Conservation (phyloP, 2,329 filamentous ascomycete species). For the Hirsutella thompsonii region DNA sequence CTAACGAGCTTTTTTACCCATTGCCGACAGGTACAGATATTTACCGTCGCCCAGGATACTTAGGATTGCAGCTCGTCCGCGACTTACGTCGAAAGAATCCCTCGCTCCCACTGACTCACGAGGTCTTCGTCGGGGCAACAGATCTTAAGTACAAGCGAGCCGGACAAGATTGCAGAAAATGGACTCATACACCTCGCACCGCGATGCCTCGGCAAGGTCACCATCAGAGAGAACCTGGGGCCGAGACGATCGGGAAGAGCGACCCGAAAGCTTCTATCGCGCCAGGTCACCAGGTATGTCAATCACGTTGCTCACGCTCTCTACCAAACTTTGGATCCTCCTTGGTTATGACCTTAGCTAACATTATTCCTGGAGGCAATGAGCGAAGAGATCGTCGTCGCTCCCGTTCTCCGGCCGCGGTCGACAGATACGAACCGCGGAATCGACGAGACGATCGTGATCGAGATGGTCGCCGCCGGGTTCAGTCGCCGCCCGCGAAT, state of each 20-base stretch:
- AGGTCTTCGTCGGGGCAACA: not conserved
- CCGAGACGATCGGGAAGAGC: constrained; percentile 39
- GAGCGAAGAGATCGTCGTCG: constrained; percentile 49
- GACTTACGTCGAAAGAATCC: not conserved
- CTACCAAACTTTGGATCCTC: not conserved
- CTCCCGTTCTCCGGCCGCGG: constrained; percentile 57
- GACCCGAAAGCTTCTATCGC: constrained; percentile 49
- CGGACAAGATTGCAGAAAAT: constrained; percentile 21
- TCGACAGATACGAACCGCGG: constrained; percentile 68
- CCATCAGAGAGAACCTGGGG: constrained; percentile 39
- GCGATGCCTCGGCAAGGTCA: constrained; percentile 38
- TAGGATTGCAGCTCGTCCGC: constrained; percentile 1
- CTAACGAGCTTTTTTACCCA: constrained; percentile 41
- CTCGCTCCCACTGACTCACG: not conserved
- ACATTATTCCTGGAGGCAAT: constrained; percentile 24
- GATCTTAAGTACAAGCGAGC: not conserved
- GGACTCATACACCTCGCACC: constrained; percentile 42
- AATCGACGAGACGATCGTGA: constrained; percentile 54
- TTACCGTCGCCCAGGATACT: constrained; percentile 7
- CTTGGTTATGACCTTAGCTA: not conserved
- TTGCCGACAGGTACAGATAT: constrained; percentile 32
- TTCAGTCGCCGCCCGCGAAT: constrained; percentile 51
- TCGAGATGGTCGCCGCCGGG: constrained; percentile 48
- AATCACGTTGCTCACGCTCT: not conserved
- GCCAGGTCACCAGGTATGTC: constrained; percentile 59